Evolutionary conservation across 805 yeast genomes (phyloP).

Genomic region (Saccharomycopsis amapae): DNA sequence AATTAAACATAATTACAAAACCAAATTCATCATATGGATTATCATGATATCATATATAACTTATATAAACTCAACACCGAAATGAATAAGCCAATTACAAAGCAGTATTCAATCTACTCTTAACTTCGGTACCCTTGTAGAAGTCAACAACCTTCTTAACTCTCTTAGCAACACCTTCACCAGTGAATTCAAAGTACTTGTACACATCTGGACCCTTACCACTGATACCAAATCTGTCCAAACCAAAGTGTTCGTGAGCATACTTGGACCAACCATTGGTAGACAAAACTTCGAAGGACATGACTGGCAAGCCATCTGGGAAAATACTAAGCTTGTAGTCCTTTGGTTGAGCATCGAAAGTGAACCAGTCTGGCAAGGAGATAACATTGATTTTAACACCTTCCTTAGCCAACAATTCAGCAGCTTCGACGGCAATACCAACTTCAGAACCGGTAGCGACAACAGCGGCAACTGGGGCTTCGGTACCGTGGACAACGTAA

Average conservation of each 20-base stretch:
- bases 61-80: neutral
- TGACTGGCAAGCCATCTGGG: constrained; percentile 90
- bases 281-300: constrained; percentile 90
- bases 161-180: constrained; percentile 86
- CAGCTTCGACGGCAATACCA: constrained; percentile 70
- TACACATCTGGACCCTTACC: constrained; percentile 81
- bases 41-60: too few species aligned
- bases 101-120: constrained; percentile 76
- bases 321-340: constrained; percentile 80
- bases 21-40: too few species aligned
- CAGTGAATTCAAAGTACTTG: constrained; percentile 82
- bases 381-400: constrained; percentile 79
- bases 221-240: constrained; percentile 94
- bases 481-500: constrained; percentile 61
- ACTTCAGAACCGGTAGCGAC: constrained; percentile 96
- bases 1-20: too few species aligned
- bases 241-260: constrained; percentile 94
- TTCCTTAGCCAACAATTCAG: constrained; percentile 56
- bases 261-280: constrained; percentile 91
- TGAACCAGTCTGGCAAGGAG: constrained; percentile 86
- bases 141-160: constrained; percentile 71
- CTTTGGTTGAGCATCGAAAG: constrained; percentile 76
- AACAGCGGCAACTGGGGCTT: constrained; percentile 62
- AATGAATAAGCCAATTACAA: constrained; percentile 40
- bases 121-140: constrained; percentile 68